Conservation (phyloP, 345 rosid species). For the Eucalyptus globulus region DNA sequence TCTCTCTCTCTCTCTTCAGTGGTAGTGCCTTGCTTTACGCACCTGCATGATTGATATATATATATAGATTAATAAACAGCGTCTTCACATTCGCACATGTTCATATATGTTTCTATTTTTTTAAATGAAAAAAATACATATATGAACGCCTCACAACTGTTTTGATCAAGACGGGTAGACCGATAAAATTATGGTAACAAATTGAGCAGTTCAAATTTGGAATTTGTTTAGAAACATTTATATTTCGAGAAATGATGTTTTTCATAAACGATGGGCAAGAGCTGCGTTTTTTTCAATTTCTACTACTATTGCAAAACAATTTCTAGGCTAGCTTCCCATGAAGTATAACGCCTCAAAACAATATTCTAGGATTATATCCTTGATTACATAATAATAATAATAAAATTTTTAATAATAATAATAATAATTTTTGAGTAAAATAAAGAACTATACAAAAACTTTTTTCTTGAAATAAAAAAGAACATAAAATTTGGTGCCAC, state of each 20-base stretch:
- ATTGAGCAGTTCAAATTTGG: not conserved
- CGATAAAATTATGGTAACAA: not conserved
- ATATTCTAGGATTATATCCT: too few species aligned
- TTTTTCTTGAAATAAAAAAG: fast-evolving
- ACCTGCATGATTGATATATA: not conserved
- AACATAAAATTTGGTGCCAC: fast-evolving
- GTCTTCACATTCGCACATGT: not conserved
- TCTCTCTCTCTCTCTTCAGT: not conserved
- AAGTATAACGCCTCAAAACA: too few species aligned
- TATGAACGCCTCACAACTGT: not conserved
- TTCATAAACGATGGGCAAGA: fast-evolving
- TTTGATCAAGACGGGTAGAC: not conserved
- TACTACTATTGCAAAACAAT: too few species aligned
- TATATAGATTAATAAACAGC: not conserved
- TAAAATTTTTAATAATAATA: too few species aligned
- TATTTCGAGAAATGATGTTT: too few species aligned
- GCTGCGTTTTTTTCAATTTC: too few species aligned
- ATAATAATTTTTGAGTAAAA: too few species aligned
- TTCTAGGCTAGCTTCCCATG: too few species aligned
- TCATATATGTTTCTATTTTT: too few species aligned
- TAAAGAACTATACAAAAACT: fast-evolving
- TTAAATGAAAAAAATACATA: too few species aligned
- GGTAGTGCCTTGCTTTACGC: not conserved
- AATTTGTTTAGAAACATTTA: too few species aligned
- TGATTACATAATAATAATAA: too few species aligned